Base-by-base conservation (phyloP, 169 alveolate genomes). In the Plasmodium malariae region DNA sequence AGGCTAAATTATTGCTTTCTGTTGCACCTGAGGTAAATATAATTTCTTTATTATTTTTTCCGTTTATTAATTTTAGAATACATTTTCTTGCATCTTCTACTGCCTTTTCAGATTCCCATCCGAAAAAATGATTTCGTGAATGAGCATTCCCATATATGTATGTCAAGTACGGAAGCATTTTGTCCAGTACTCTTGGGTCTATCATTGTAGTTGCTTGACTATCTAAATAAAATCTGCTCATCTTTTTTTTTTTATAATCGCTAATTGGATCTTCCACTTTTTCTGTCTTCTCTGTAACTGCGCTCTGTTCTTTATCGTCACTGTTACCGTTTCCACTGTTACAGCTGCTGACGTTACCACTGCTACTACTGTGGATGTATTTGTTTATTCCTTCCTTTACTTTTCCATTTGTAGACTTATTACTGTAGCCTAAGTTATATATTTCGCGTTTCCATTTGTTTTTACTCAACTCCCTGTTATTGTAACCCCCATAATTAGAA, bases 1-100 rank as follows among this genome's bases (percentile, higher is more conserved):
- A 74, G 32, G 99, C 98, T 91, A 97, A 80, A 93, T 99, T 99
- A 93, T 99, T 98, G 54, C 98, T 95, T 95, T 99, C 99, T 7
- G 99, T 99, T 5, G 99, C 99, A 1, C 99, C 99, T 0, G 99
- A 96, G n/a, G 99, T 99, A 94, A 99, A 99, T 48, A 98, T 94
- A 59, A 98, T 95, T 94, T 98, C 98, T 93, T 96, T 94, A 37
- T 98, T 92, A 36, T 94, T 96, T 54, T 98, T 97, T 11, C 96
- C 96, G 49, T 71, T 71, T 51, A 98, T 96, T 32, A 97, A 88
- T 28, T 73, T 87, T 19, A 99, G 98, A 26, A 98, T 94, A 86
- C 95, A 80, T 54, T 89, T 57, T 70, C 99, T 95, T 7, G 99
- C 99, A 17, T 95, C 87, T 74, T 98, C 99, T 11, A 96, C 98